Evolutionary conservation across 352 stramenopile genomes (phyloP).

Genomic region (Globisporangium cederbergense): DNA sequence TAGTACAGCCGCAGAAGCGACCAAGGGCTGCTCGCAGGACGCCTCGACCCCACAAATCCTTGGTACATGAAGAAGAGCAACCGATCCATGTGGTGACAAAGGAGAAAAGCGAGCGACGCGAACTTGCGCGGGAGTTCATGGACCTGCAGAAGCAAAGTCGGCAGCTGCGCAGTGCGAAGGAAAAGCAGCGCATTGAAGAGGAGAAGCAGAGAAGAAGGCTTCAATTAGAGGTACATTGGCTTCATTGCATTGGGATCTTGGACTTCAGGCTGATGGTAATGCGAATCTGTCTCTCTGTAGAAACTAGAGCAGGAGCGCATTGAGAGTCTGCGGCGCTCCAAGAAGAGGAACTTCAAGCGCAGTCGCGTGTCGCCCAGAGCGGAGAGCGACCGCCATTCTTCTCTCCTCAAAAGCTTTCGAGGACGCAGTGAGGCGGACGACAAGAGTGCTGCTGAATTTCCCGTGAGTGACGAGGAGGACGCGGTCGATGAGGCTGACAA

Average conservation of each 20-base stretch:
- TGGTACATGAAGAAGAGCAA: background rate
- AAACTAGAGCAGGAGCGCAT: conserved; percentile 24
- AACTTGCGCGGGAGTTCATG: conserved; percentile 64
- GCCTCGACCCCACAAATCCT: background rate
- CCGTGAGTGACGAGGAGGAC: background rate
- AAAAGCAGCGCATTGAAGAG: conserved; percentile 32
- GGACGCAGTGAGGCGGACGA: background rate
- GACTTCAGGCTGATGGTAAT: no score
- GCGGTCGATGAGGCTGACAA: background rate
- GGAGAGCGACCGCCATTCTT: background rate
- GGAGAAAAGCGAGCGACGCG: conserved; percentile 43
- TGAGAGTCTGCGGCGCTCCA: conserved; percentile 11
- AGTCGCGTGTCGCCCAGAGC: background rate
- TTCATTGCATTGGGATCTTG: background rate
- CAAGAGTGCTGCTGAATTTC: background rate
- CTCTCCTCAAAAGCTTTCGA: background rate
- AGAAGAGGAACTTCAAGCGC: conserved; percentile 10
- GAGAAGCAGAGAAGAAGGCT: conserved; percentile 37
- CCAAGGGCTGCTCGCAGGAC: background rate
- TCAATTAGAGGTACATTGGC: conserved; percentile 42
- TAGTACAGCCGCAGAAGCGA: background rate
- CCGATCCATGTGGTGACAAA: conserved; percentile 12
- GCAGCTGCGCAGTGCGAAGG: conserved; percentile 27
- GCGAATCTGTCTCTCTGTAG: conserved; percentile 6
- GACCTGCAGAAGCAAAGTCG: conserved; percentile 55